Base-by-base conservation (phyloP, 164 flowering plant genomes). In the Aristolochia fimbriata region DNA sequence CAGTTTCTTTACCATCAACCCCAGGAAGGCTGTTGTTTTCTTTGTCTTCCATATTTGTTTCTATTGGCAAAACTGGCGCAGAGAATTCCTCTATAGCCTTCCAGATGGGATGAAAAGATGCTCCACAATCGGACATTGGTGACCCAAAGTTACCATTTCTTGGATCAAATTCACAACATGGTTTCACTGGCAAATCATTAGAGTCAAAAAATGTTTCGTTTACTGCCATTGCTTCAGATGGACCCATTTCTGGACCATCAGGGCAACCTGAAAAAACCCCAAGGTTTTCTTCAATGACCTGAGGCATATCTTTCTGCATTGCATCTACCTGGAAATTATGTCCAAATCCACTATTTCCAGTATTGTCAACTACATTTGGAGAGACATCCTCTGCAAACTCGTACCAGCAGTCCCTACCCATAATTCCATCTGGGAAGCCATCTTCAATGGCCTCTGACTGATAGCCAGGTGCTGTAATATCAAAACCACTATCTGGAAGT, bases 41-140 rank as follows among this genome's bases (percentile, higher is more conserved):
- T 59, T 68, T 66, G 30, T 64, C 70, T 59, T 66, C 65, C 24
- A 53, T 59, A 31, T 65, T 66, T 24, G 54, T 57, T 56, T 72
- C 77, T 58, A 58, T 72, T 20, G 77, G 80, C 72, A 76, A 46
- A 49, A 59, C 47, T 20, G 83, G 68, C 45, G 69, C 68, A 22
- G 88, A 60, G 31, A 79, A 58, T 21, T 68, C 79, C 45, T 74
- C 81, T 53, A 62, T 68, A 14, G 73, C 49, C 66, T 55, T 71
- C 91, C 91, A 83, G 24, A 71, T 66, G 24, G 87, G 68, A 46
- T 68, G 69, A 70, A 78, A 78, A 70, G 88, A 66, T 62, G 66
- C 67, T 53, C 53, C 72, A 68, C 77, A 77, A 62, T 74, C 86
- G 46, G 79, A 69, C 65, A 74, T 60, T 8, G 80, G 73, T 13